These are phyloP conservation scores for Backusella circina DNA, from an alignment of 192 early-diverging fungal species.

Conservation along the genomic window DNA sequence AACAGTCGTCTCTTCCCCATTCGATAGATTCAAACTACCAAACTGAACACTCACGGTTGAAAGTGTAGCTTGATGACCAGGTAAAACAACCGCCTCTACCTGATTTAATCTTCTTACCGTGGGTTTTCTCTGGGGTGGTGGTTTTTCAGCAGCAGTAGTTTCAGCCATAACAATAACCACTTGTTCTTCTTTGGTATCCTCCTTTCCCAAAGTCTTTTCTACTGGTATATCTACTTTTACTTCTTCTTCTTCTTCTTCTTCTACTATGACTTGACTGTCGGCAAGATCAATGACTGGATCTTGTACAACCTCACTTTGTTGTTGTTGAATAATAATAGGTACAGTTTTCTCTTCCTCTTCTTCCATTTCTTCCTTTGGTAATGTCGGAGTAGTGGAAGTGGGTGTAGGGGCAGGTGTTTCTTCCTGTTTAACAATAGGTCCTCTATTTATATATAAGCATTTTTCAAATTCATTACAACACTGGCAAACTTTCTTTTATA, in stretches of 20 bases:
- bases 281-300: not conserved
- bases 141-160: not conserved
- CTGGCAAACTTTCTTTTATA: not conserved
- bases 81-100: slow-evolving; percentile 27
- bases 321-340: not conserved
- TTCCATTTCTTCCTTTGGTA: not conserved
- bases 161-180: not conserved
- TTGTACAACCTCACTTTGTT: not conserved
- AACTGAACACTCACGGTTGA: slow-evolving; percentile 25
- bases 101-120: slow-evolving; percentile 25
- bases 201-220: not conserved
- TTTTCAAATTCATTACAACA: too few species aligned
- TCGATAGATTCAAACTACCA: slow-evolving; percentile 22
- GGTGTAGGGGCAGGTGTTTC: not conserved
- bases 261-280: too few species aligned
- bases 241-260: not conserved
- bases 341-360: not conserved
- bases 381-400: not conserved
- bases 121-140: not conserved
- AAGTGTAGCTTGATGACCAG: not conserved
- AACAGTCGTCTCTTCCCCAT: slow-evolving; percentile 5
- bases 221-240: not conserved
- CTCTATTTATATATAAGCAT: too few species aligned
- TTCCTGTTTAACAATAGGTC: not conserved
- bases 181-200: not conserved